Percentiles rank a stretch among this genome's conserved stretches.
phyloP scores from a whole-genome alignment of 1,139 yeast species.

The Taphrina confusa region DNA sequence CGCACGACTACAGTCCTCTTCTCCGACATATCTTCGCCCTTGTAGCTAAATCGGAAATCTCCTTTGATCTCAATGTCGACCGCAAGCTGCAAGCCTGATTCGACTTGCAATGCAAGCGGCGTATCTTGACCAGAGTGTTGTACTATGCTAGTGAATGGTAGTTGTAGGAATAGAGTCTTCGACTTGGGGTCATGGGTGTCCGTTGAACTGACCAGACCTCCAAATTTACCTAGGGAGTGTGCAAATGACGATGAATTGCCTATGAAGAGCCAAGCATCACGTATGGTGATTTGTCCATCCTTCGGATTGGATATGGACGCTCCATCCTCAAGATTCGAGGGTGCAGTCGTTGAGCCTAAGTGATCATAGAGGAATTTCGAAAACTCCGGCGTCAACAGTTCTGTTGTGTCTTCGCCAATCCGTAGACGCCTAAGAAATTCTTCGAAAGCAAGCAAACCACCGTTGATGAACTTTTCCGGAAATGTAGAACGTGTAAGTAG shows the following conservation, averaged over 20 bases:
- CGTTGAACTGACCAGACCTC: conserved; percentile 15
- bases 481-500: conserved; percentile 3
- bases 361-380: conserved; percentile 1
- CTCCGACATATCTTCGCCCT: conserved; percentile 20
- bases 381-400: conserved; percentile 6
- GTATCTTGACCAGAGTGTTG: conserved; percentile 12
- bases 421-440: conserved; percentile 23
- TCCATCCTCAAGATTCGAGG: conserved; percentile 15
- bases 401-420: conserved; percentile 10
- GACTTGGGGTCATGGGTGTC: conserved; percentile 13
- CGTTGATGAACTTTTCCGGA: conserved; percentile 28
- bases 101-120: conserved; percentile 17
- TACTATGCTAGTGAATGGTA: conserved; percentile 21
- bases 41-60: neutral
- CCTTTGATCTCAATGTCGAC: conserved; percentile 24
- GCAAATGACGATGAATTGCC: neutral
- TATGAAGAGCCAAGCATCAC: conserved; percentile 26
- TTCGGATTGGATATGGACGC: conserved; percentile 10
- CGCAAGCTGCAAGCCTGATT: conserved; percentile 20
- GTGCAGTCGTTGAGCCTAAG: neutral
- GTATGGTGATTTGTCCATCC: conserved; percentile 17
- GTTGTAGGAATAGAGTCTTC: conserved; percentile 19
- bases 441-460: conserved; percentile 18
- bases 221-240: conserved; percentile 12
- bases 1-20: conserved; percentile 15